These are phyloP conservation scores for Datisca glomerata DNA, from an alignment of 306 rosid genomes.

Conservation along the genomic window DNA sequence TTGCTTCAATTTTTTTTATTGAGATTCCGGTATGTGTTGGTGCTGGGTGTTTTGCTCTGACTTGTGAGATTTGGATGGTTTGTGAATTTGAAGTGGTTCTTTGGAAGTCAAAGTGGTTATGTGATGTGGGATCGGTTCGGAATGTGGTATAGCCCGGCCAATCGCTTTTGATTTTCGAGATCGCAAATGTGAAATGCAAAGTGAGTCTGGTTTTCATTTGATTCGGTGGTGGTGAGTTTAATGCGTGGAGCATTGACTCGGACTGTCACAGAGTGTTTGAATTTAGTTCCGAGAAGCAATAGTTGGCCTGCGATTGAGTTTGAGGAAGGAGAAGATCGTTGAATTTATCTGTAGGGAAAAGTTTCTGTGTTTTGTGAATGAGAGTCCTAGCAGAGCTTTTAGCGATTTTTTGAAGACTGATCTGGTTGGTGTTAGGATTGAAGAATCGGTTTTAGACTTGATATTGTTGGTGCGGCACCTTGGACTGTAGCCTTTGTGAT, in stretches of 20 bases:
- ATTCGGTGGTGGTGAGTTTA: neutral
- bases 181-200: neutral
- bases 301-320: too few relatives aligned
- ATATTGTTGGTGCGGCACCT: slow-evolving; percentile 4
- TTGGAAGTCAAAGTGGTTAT: neutral
- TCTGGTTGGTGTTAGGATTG: neutral
- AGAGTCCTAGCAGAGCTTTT: too few relatives aligned
- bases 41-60: too few relatives aligned
- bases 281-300: neutral
- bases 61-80: too few relatives aligned
- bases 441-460: too few relatives aligned
- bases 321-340: too few relatives aligned
- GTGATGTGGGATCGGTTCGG: neutral
- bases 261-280: neutral
- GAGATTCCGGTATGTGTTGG: too few relatives aligned
- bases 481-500: slow-evolving; percentile 3
- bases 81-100: neutral
- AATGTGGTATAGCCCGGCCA: neutral
- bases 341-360: too few relatives aligned
- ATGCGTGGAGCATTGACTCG: neutral
- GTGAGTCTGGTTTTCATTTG: neutral
- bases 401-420: too few relatives aligned
- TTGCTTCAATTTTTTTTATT: too few relatives aligned
- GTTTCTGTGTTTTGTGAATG: too few relatives aligned
- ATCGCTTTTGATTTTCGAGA: neutral